These are phyloP conservation scores for Tolypocladium endophyticum DNA, from an alignment of 2,329 filamentous ascomycete species.

Conservation along the genomic window DNA sequence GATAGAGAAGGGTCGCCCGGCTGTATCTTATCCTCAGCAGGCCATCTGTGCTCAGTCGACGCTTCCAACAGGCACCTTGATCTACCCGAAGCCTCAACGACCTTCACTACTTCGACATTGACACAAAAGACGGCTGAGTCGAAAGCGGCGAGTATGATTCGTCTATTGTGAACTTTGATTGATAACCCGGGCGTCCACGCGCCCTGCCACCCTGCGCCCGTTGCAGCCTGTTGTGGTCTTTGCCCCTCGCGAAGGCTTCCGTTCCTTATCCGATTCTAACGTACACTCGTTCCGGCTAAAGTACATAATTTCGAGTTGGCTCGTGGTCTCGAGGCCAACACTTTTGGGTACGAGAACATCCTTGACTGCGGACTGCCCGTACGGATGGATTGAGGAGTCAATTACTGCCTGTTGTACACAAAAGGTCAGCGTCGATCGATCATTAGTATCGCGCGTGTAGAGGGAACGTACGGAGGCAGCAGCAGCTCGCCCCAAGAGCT, in stretches of 20 bases:
- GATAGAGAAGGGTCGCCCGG: neutral
- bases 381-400: neutral
- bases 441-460: neutral
- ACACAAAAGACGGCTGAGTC: neutral
- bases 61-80: neutral
- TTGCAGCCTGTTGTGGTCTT: neutral
- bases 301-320: neutral
- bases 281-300: conserved; percentile 11
- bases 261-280: conserved; percentile 7
- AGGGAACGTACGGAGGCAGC: conserved; percentile 46
- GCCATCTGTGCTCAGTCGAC: neutral
- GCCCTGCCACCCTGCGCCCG: neutral
- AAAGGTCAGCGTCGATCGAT: neutral
- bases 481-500: conserved; percentile 59
- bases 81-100: neutral
- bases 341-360: neutral
- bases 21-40: neutral
- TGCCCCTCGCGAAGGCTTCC: neutral
- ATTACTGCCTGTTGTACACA: conserved; percentile 1
- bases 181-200: neutral
- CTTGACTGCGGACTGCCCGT: neutral
- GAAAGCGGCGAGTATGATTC: neutral
- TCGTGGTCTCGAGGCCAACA: neutral
- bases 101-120: neutral
- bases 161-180: neutral